Evolutionary conservation across 345 rosid species (phyloP).

Genomic region (Populus deltoides): DNA sequence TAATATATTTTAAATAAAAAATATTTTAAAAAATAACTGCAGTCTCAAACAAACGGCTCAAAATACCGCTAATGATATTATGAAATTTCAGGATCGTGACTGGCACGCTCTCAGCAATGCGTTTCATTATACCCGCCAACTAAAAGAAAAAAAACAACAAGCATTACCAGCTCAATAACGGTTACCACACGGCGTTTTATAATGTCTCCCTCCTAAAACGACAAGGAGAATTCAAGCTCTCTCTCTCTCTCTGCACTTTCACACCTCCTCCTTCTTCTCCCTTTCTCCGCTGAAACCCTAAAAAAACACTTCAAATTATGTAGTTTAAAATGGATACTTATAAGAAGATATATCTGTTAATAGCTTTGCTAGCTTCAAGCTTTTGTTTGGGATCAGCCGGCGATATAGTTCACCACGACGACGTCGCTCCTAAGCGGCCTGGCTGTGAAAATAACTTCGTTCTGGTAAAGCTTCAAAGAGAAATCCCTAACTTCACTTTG

Average conservation of each 20-base stretch:
- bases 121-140: background rate
- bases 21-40: no score
- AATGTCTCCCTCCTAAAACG: constrained; percentile 26
- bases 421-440: constrained; percentile 66
- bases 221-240: constrained; percentile 8
- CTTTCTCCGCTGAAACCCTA: constrained; percentile 1
- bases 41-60: no score
- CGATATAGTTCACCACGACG: constrained; percentile 90
- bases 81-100: background rate
- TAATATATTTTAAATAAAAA: no score
- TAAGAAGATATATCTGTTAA: constrained; percentile 10
- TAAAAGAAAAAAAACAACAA: background rate
- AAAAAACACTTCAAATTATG: background rate
- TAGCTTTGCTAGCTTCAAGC: constrained; percentile 30
- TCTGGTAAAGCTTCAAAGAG: constrained; percentile 39
- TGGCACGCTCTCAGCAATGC: background rate
- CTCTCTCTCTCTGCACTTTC: background rate
- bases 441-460: constrained; percentile 93
- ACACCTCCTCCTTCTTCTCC: background rate
- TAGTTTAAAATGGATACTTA: constrained; percentile 10
- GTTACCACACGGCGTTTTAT: constrained; percentile 32
- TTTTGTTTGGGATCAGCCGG: constrained; percentile 49
- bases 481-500: background rate
- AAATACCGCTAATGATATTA: no score
- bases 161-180: constrained; percentile 27